Percentiles rank a stretch among this genome's conserved stretches.
Conservation (phyloP, 768 basidiomycete genomes). For the Dendrothele bispora region DNA sequence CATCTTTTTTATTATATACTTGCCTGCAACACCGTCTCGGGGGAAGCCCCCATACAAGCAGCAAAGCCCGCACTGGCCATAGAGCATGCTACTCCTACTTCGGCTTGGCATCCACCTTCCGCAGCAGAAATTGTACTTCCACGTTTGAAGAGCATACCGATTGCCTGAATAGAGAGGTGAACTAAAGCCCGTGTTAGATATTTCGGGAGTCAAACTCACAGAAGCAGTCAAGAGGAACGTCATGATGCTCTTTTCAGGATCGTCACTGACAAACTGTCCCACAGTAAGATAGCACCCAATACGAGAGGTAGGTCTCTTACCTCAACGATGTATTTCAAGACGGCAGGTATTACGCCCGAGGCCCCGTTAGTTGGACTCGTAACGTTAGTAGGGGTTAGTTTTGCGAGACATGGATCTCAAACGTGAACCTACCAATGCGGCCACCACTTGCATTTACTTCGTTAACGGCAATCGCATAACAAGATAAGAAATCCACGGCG, state of each 20-base stretch:
- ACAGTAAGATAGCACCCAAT: conserved; percentile 2
- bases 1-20: conserved; percentile 16
- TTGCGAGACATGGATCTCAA: no score
- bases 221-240: conserved; percentile 91
- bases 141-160: conserved; percentile 96
- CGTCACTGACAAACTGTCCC: conserved; percentile 81
- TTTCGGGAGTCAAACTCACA: conserved; percentile 52
- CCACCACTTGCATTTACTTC: conserved; percentile 94
- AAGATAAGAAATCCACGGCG: conserved; percentile 90
- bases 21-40: conserved; percentile 80
- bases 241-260: conserved; percentile 82
- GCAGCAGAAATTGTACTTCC: conserved; percentile 97
- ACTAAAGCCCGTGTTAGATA: no score
- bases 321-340: conserved; percentile 87
- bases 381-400: no score
- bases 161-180: no score
- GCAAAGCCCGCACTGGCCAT: conserved; percentile 96
- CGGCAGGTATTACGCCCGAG: conserved; percentile 90
- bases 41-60: conserved; percentile 90
- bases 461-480: conserved; percentile 93
- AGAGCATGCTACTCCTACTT: conserved; percentile 95
- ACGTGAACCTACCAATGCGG: no score
- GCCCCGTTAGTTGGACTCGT: conserved; percentile 95
- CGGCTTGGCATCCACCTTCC: conserved; percentile 93
- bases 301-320: conserved; percentile 31